Conservation (phyloP, 2,329 filamentous ascomycete species). For the Fusarium verticillioides region DNA sequence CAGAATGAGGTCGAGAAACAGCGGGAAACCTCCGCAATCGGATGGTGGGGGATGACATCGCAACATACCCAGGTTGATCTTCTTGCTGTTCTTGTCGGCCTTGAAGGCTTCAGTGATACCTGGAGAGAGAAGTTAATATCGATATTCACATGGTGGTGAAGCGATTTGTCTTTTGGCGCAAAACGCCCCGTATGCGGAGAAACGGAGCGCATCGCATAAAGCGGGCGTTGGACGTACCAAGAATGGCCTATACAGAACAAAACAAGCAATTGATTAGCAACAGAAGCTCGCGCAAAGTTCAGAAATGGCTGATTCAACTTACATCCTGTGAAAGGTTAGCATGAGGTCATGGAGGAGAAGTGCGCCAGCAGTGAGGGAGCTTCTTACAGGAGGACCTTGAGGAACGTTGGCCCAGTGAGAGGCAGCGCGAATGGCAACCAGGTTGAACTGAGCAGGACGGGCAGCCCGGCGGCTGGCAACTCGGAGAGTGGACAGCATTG, state of each 20-base stretch:
- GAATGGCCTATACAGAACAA: slow-evolving; percentile 70
- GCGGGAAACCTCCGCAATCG: slow-evolving; percentile 23
- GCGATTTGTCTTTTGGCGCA: slow-evolving; percentile 24
- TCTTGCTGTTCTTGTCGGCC: slow-evolving; percentile 90
- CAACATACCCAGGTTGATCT: slow-evolving; percentile 91
- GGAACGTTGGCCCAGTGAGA: slow-evolving; percentile 93
- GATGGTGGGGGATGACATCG: slow-evolving; percentile 15
- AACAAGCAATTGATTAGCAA: slow-evolving; percentile 41
- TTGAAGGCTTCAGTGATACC: slow-evolving; percentile 99
- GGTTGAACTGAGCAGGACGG: slow-evolving; percentile 53
- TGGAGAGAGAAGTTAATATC: slow-evolving; percentile 49
- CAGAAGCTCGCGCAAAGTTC: slow-evolving; percentile 25
- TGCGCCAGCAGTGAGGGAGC: slow-evolving; percentile 25
- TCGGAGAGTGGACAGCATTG: slow-evolving; percentile 68
- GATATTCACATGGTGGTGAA: slow-evolving; percentile 11
- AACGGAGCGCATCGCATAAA: slow-evolving; percentile 36
- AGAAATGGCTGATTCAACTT: slow-evolving; percentile 41
- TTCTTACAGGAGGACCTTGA: slow-evolving; percentile 90
- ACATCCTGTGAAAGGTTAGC: slow-evolving; percentile 51
- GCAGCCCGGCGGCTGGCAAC: slow-evolving; percentile 62
- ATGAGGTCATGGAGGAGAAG: slow-evolving; percentile 11
- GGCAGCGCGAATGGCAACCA: slow-evolving; percentile 62
- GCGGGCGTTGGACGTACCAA: slow-evolving; percentile 63
- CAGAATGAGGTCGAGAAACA: slow-evolving; percentile 32
- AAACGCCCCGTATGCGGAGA: slow-evolving; percentile 5